Conservation (phyloP, 164 flowering plant species). For the Berberis thunbergii region DNA sequence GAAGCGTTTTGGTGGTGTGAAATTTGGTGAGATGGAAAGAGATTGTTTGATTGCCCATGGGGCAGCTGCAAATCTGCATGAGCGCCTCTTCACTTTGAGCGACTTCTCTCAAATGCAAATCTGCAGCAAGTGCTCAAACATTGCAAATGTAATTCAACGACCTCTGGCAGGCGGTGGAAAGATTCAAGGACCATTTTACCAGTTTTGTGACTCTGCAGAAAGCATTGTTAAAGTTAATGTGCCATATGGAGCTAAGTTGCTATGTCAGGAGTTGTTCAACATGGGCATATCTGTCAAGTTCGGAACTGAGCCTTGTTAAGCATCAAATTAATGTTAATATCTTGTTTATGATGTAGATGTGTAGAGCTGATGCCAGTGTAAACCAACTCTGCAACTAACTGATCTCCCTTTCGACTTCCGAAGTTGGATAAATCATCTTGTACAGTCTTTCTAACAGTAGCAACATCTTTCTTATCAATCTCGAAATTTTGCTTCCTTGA, state of each 20-base stretch:
- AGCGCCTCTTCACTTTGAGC: constrained; percentile 82
- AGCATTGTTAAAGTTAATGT: constrained; percentile 64
- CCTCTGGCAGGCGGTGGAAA: constrained; percentile 13
- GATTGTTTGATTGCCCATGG: constrained; percentile 97
- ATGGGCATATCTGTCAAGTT: constrained; percentile 85
- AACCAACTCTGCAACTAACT: background rate
- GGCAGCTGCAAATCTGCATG: constrained; percentile 82
- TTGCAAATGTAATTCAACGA: constrained; percentile 66
- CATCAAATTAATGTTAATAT: background rate
- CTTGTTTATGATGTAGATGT: background rate
- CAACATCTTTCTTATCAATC: too few relatives aligned
- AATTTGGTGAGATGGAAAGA: constrained; percentile 98
- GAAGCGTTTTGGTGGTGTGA: constrained; percentile 88
- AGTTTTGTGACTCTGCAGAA: constrained; percentile 55
- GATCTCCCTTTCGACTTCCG: too few relatives aligned
- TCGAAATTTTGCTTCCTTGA: too few relatives aligned
- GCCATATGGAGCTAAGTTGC: constrained; percentile 89
- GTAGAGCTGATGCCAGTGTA: background rate
- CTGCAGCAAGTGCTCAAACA: constrained; percentile 51
- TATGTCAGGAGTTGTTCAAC: constrained; percentile 85
- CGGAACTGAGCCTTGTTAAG: constrained; percentile 32
- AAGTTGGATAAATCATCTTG: too few relatives aligned
- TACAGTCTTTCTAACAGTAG: too few relatives aligned
- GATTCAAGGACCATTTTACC: constrained; percentile 75
- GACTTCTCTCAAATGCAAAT: constrained; percentile 82